Conservation (phyloP, 345 rosid genomes). For the Salix koriyanagi region DNA sequence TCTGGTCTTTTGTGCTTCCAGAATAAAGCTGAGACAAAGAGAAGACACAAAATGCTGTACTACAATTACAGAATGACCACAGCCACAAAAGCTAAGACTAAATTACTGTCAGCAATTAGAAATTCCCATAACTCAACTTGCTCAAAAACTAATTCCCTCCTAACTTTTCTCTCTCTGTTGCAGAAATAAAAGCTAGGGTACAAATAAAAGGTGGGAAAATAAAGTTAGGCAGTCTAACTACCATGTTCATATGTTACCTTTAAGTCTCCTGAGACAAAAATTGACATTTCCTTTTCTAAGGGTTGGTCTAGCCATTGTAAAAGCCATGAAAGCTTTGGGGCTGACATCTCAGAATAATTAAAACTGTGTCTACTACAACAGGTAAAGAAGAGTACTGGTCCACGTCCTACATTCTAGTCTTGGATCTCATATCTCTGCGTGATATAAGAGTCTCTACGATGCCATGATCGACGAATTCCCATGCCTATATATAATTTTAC, state of each 20-base stretch:
- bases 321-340: conserved; percentile 15
- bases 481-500: not conserved
- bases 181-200: conserved; percentile 24
- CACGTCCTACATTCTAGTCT: not conserved
- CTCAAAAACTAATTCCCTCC: not conserved
- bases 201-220: conserved; percentile 10
- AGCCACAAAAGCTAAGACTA: not conserved
- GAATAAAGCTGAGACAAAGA: not conserved
- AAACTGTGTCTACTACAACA: not conserved
- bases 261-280: conserved; percentile 15
- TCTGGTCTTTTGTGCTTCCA: not conserved
- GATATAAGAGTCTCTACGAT: not conserved
- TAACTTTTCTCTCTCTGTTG: not conserved
- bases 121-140: not conserved
- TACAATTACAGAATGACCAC: not conserved
- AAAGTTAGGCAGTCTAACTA: conserved; percentile 11
- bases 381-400: not conserved
- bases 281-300: conserved; percentile 22
- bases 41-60: conserved; percentile 6
- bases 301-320: conserved; percentile 34
- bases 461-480: not conserved
- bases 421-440: not conserved
- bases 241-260: conserved; percentile 26
- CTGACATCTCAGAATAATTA: conserved; percentile 7
- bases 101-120: not conserved